A percentile compares a stretch with the other conserved stretches of the same genome.
Evolutionary conservation across 768 basidiomycete genomes (phyloP).

Genomic region (Agrocybe praecox): DNA sequence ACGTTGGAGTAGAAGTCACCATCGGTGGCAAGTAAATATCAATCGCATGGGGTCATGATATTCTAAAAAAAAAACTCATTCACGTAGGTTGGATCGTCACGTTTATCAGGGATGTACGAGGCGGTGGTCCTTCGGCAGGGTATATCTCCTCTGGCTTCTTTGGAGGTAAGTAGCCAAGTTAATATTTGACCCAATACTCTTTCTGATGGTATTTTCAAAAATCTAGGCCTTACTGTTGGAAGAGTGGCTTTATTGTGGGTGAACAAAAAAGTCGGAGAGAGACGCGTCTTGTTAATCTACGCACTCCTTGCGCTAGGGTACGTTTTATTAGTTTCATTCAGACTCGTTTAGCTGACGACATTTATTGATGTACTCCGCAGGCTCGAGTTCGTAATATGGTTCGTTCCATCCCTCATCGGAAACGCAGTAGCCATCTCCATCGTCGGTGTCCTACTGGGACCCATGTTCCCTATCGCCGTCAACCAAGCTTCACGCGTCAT

Average conservation of each 20-base stretch:
- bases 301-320: constrained; percentile 48
- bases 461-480: constrained; percentile 75
- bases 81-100: constrained; percentile 65
- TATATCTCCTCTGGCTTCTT: constrained; percentile 53
- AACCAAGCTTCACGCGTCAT: constrained; percentile 69
- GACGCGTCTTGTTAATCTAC: constrained; percentile 50
- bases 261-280: constrained; percentile 60
- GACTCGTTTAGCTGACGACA: neutral
- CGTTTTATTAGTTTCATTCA: neutral
- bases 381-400: constrained; percentile 66
- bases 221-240: constrained; percentile 52
- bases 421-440: constrained; percentile 61
- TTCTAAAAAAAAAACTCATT: neutral
- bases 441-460: constrained; percentile 67
- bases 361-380: constrained; percentile 23
- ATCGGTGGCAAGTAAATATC: constrained; percentile 33
- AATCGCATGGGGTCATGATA: neutral
- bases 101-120: constrained; percentile 41
- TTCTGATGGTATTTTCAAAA: constrained; percentile 9
- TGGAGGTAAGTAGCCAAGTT: constrained; percentile 44
- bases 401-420: constrained; percentile 61
- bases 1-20: constrained; percentile 70
- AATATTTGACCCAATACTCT: neutral
- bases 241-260: constrained; percentile 53
- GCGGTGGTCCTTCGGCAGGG: constrained; percentile 39